These are phyloP conservation scores for Madurella mycetomatis DNA, from an alignment of 2,329 filamentous ascomycete species.

Conservation along the genomic window DNA sequence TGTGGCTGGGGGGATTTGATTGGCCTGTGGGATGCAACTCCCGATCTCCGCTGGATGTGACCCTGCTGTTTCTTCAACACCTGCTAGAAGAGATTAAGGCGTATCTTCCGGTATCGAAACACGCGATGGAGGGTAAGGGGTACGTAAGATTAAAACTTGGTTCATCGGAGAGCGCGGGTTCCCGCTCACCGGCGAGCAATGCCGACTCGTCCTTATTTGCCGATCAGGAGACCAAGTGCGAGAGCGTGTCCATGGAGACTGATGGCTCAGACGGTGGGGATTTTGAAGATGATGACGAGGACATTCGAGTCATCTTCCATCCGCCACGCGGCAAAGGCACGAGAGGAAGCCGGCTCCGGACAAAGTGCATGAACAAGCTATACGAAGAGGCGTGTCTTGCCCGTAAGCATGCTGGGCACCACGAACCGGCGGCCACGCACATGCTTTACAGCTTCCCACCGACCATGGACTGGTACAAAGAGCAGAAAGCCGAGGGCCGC, in stretches of 20 bases:
- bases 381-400: slow-evolving; percentile 34
- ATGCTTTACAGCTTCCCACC: slow-evolving; percentile 42
- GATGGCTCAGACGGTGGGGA: slow-evolving; percentile 18
- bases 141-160: slow-evolving; percentile 35
- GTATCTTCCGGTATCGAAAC: slow-evolving; percentile 34
- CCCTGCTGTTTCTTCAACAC: slow-evolving; percentile 35
- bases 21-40: slow-evolving; percentile 18
- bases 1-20: slow-evolving; percentile 44
- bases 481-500: slow-evolving; percentile 44
- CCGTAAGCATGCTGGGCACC: slow-evolving; percentile 15
- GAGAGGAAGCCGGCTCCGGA: slow-evolving; percentile 9
- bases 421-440: slow-evolving; percentile 10
- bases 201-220: slow-evolving; percentile 14
- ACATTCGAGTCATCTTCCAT: slow-evolving; percentile 42
- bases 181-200: neutral
- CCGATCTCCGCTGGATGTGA: slow-evolving; percentile 39
- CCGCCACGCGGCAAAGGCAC: slow-evolving; percentile 36
- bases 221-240: slow-evolving; percentile 16
- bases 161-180: neutral
- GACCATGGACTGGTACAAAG: slow-evolving; percentile 50
- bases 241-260: slow-evolving; percentile 16
- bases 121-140: slow-evolving; percentile 31
- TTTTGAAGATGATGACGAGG: slow-evolving; percentile 25
- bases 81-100: slow-evolving; percentile 32
- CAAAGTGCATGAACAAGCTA: slow-evolving; percentile 42